phyloP scores from a whole-genome alignment of 306 rosid genomes.

The Hippophae gyantsensis region DNA sequence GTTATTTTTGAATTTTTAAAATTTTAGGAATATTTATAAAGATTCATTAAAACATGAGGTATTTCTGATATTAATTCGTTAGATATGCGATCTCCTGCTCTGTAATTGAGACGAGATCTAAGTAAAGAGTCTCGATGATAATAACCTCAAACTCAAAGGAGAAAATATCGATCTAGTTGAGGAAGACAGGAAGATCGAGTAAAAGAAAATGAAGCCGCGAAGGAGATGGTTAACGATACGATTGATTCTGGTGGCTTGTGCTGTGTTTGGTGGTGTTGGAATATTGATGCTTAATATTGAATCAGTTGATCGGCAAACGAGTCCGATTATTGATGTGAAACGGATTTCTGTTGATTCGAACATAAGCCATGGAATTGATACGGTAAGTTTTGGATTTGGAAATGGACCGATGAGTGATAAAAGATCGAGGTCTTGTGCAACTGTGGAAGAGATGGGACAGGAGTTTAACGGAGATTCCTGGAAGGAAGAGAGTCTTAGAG shows the following conservation, averaged over 20 bases:
- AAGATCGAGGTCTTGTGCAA: conserved; percentile 41
- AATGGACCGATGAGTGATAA: conserved; percentile 1
- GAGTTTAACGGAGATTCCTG: conserved; percentile 29
- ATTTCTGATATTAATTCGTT: no score
- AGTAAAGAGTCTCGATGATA: no score
- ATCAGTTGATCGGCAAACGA: conserved; percentile 48
- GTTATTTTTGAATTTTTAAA: no score
- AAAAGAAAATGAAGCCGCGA: conserved; percentile 40
- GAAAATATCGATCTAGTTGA: no score
- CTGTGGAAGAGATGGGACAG: conserved; percentile 87
- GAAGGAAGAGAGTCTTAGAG: conserved; percentile 40
- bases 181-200: no score
- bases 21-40: no score
- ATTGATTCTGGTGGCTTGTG: conserved; percentile 37
- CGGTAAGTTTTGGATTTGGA: background rate
- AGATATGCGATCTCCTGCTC: no score
- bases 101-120: no score
- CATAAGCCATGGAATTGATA: conserved; percentile 13
- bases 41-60: no score
- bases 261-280: conserved; percentile 35
- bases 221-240: conserved; percentile 39
- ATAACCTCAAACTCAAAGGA: no score
- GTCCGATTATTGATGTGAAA: conserved; percentile 22
- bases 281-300: conserved; percentile 43
- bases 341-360: conserved; percentile 6